Percentiles rank a stretch among this genome's conserved stretches.
Conservation (phyloP, 2,329 filamentous ascomycete species). For the Fusarium xyrophilum region DNA sequence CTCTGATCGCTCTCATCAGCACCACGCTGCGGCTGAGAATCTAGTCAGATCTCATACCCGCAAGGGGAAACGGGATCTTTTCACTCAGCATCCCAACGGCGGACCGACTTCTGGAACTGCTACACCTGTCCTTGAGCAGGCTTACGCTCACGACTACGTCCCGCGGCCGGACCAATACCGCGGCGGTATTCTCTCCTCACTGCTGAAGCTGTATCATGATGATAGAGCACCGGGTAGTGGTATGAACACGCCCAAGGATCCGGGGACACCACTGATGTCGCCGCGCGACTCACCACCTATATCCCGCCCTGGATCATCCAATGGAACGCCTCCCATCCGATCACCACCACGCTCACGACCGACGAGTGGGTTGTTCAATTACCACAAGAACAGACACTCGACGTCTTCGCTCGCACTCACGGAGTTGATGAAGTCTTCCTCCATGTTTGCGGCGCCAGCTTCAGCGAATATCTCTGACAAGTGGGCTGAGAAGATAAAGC, state of each 20-base stretch:
- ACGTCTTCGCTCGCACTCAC: conserved; percentile 56
- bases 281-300: conserved; percentile 51
- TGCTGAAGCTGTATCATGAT: conserved; percentile 73
- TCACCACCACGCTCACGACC: conserved; percentile 46
- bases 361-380: conserved; percentile 51
- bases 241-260: conserved; percentile 50
- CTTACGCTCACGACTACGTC: conserved; percentile 64
- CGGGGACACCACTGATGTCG: conserved; percentile 51
- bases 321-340: conserved; percentile 39
- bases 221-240: conserved; percentile 50
- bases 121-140: conserved; percentile 54
- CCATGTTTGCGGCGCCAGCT: conserved; percentile 58
- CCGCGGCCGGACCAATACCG: conserved; percentile 72
- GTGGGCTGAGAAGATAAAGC: conserved; percentile 54
- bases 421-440: conserved; percentile 62
- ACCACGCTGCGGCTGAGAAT: conserved; percentile 45
- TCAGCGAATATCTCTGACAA: conserved; percentile 54
- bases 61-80: conserved; percentile 44
- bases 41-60: conserved; percentile 47
- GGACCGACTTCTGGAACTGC: conserved; percentile 46
- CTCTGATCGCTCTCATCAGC: conserved; percentile 31
- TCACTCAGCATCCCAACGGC: conserved; percentile 40
- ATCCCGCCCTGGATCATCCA: conserved; percentile 51
- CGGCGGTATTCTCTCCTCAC: conserved; percentile 74
- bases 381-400: conserved; percentile 51